phyloP scores from a whole-genome alignment of 1,284 basidiomycete species.

The Apiotrichum montevideense region DNA sequence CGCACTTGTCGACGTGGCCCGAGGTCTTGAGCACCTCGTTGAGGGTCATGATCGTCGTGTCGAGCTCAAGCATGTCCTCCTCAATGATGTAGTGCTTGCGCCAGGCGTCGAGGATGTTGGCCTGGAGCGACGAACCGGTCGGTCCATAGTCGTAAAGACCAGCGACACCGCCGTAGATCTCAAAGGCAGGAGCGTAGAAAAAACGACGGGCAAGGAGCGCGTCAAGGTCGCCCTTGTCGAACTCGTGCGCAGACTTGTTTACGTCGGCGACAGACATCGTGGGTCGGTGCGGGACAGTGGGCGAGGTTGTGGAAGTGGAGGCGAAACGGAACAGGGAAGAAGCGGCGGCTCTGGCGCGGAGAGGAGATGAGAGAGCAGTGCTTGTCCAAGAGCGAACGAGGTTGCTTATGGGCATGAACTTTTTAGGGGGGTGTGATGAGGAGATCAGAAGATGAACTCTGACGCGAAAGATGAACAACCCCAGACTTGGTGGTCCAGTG shows the following conservation, averaged over 20 bases:
- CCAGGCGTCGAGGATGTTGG: conserved; percentile 97
- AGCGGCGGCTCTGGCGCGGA: neutral
- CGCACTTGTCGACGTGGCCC: conserved; percentile 83
- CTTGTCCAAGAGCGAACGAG: conserved; percentile 12
- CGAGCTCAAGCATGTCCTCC: conserved; percentile 97
- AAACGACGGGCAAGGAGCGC: conserved; percentile 84
- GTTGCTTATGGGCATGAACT: conserved; percentile 12
- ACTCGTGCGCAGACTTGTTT: conserved; percentile 80
- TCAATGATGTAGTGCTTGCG: conserved; percentile 97
- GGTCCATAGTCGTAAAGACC: conserved; percentile 95
- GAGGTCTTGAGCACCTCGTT: conserved; percentile 94
- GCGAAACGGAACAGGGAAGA: neutral
- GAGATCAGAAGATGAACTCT: too few relatives aligned
- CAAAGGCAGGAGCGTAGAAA: conserved; percentile 97
- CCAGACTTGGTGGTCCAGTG: too few relatives aligned
- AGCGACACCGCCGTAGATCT: conserved; percentile 96
- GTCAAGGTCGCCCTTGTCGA: conserved; percentile 83
- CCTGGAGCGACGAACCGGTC: conserved; percentile 88
- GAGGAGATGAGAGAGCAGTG: neutral
- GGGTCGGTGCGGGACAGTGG: neutral
- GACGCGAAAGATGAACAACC: too few relatives aligned
- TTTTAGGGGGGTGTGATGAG: neutral
- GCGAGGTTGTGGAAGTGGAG: neutral
- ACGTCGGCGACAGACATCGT: conserved; percentile 45
- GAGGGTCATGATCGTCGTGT: conserved; percentile 96